A percentile compares a stretch with the other conserved stretches of the same genome.
Evolutionary conservation across 257 asterid species (phyloP).

Genomic region (Oldenlandia corymbosa): DNA sequence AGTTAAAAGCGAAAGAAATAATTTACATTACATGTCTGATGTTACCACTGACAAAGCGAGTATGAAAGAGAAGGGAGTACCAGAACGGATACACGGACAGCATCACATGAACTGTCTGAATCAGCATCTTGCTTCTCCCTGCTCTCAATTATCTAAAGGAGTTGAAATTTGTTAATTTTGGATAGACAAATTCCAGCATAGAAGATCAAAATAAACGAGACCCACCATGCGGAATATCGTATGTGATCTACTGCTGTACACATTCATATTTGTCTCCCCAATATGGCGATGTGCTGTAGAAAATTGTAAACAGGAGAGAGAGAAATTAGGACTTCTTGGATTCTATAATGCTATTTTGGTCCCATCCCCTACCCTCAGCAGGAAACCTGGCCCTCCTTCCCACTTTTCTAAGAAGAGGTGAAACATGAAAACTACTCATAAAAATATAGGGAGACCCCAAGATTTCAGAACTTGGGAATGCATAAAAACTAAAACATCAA

Average conservation of each 20-base stretch:
- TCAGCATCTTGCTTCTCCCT: conserved; percentile 63
- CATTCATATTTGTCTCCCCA: conserved; percentile 97
- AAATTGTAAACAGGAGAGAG: conserved; percentile 10
- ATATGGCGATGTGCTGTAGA: conserved; percentile 89
- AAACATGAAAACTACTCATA: not conserved
- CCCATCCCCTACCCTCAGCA: not conserved
- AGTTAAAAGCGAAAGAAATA: not conserved
- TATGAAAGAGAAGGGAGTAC: conserved; percentile 39
- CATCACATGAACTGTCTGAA: conserved; percentile 74
- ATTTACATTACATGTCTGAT: not conserved
- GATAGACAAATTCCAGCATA: conserved; percentile 2
- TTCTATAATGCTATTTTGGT: not conserved
- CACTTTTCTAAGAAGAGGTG: not conserved
- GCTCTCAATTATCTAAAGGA: conserved; percentile 78
- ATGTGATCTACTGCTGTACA: conserved; percentile 92
- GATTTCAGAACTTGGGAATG: not conserved
- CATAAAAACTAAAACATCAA: no score
- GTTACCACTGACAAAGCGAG: not conserved
- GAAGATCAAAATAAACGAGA: conserved; percentile 13
- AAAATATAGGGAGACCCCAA: not conserved
- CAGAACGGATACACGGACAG: conserved; percentile 98
- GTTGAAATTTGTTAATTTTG: conserved; percentile 10
- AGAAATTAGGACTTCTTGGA: conserved; percentile 9
- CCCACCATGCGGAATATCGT: conserved; percentile 97
- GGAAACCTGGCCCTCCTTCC: conserved; percentile 2